Evolutionary conservation across 345 rosid genomes (phyloP).

Genomic region (Sonneratia caseolaris): DNA sequence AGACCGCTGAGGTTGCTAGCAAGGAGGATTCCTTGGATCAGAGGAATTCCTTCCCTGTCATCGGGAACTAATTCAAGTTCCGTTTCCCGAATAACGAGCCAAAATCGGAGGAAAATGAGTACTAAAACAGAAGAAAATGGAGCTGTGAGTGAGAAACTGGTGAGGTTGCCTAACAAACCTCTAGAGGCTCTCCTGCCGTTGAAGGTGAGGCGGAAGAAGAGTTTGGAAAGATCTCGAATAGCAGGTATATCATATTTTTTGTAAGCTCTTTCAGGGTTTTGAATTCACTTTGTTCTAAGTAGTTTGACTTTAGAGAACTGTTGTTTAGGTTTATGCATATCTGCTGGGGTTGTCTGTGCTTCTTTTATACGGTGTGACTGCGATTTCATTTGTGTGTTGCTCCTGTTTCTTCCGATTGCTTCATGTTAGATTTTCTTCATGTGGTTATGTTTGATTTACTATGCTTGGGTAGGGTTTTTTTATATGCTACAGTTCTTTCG

Average conservation of each 20-base stretch:
- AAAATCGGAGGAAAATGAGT: neutral
- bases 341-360: neutral
- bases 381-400: neutral
- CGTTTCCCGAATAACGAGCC: conserved; percentile 10
- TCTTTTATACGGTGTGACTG: neutral
- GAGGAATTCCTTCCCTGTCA: conserved; percentile 5
- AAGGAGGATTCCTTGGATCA: conserved; percentile 1
- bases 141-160: conserved; percentile 6
- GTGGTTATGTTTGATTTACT: neutral
- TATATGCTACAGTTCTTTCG: neutral
- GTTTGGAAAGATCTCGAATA: conserved; percentile 15
- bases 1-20: conserved; percentile 1
- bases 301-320: neutral
- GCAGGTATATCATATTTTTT: conserved; percentile 6
- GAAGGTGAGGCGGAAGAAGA: conserved; percentile 17
- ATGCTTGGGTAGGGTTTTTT: neutral
- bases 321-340: neutral
- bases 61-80: conserved; percentile 13
- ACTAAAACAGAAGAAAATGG: neutral
- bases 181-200: neutral
- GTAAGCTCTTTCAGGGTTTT: no score
- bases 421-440: neutral
- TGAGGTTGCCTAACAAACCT: no score
- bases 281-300: neutral
- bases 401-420: neutral